A percentile compares a stretch with the other conserved stretches of the same genome.
These are phyloP conservation scores for Xylariaceae sp. DNA, from an alignment of 2,329 filamentous ascomycete genomes.

Conservation along the genomic window DNA sequence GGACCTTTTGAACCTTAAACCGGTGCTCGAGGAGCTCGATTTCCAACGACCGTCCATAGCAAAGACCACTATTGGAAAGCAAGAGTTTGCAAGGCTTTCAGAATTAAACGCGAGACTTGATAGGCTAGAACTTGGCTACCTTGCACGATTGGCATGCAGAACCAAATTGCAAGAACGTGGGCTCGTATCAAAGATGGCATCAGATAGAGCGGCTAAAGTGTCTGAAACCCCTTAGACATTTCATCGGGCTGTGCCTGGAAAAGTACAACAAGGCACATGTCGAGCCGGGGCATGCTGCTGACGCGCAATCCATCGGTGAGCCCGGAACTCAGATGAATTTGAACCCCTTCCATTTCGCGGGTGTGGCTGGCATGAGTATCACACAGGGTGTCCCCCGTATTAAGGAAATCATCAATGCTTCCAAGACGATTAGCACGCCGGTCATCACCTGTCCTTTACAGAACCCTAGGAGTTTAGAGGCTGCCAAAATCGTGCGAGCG, in stretches of 20 bases:
- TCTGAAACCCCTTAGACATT: conserved; percentile 76
- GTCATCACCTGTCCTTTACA: conserved; percentile 88
- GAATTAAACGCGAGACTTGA: conserved; percentile 23
- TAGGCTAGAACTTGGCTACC: conserved; percentile 25
- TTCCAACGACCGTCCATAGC: conserved; percentile 28
- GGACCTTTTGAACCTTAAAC: conserved; percentile 24
- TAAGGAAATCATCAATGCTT: conserved; percentile 99
- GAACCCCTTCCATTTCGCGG: conserved; percentile 99
- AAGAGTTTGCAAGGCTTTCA: conserved; percentile 26
- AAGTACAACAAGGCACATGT: conserved; percentile 93
- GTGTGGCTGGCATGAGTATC: conserved; percentile 99
- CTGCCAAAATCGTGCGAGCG: conserved; percentile 89
- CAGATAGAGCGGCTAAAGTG: conserved; percentile 81
- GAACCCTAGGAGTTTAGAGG: conserved; percentile 75
- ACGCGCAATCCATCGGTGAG: conserved; percentile 97
- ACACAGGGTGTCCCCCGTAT: conserved; percentile 99
- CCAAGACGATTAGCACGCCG: conserved; percentile 90
- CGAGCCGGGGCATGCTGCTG: conserved; percentile 94
- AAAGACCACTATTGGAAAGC: conserved; percentile 26
- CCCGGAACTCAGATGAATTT: conserved; percentile 99
- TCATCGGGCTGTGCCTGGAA: conserved; percentile 81
- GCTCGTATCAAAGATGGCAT: conserved; percentile 36
- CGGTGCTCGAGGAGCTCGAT: conserved; percentile 24
- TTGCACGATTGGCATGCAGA: conserved; percentile 22
- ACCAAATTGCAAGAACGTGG: conserved; percentile 42